Evolutionary conservation across 225 moss, liverwort and hornwort genomes (phyloP), one percentile per base, ranked within the genome.

Genomic region (Climacium dendroides): DNA sequence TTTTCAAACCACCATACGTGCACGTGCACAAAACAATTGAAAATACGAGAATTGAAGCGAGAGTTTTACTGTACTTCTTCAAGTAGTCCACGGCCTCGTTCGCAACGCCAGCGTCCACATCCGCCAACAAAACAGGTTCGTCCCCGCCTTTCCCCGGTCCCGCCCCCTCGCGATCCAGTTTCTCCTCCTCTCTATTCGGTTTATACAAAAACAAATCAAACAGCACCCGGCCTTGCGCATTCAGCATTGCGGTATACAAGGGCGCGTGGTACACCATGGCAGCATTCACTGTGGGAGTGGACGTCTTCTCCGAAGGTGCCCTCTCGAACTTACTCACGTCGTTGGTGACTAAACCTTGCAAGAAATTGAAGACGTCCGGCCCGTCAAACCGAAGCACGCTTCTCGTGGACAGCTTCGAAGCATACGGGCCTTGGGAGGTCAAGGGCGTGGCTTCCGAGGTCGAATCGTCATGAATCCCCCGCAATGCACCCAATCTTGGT

Each of bases 331-430:
- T 53, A 53, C 76, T 83, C 86, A 97, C 88, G 93, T 98, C 98
- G 85, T 98, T 98, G 43, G 97, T 97, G 48, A 96, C 86, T 83
- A 96, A 89, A 3, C 97, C 98, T 81, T 98, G 97, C 89, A 98
- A 86, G 82, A 94, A 98, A 88, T 90, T 92, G 84, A 95, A 87
- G 28, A 95, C 93, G 71, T 97, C 97, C 41, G 93, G 92, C 15
- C 97, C 96, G 41, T 95, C 90, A 80, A 97, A 90, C 82, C 91
- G 83, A 58, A 97, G 89, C 86, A 96, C 96, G 62, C 94, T 54
- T n/a, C 76, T 77, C 76, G 54, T 77, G 54, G 76, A 77, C 54
- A 77, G 54, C 16, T 77, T 54, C 15, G 76, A 54, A 77, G 76
- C 76, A 54, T 77, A 77, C 54, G 54, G 76, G 15, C 76, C 54